phyloP scores from a whole-genome alignment of 2,329 filamentous ascomycete genomes.

The Botrytis hyacinthi region DNA sequence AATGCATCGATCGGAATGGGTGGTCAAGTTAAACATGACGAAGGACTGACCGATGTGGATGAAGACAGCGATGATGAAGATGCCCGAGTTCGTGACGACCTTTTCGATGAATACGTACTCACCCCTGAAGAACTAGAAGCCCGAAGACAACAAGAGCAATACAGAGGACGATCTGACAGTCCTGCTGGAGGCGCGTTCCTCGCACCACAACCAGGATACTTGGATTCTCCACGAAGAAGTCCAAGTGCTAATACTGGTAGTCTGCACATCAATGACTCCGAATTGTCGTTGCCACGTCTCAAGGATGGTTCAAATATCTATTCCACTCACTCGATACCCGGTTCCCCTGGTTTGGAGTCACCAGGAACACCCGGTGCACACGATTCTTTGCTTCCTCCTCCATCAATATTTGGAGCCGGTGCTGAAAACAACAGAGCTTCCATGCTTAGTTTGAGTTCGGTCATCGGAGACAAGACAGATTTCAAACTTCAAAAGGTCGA shows the following conservation, averaged over 20 bases:
- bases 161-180: conserved; percentile 13
- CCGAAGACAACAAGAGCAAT: conserved; percentile 4
- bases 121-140: conserved; percentile 21
- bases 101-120: conserved; percentile 22
- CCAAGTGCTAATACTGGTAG: conserved; percentile 9
- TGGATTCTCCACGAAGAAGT: conserved; percentile 13
- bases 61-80: conserved; percentile 19
- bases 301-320: conserved; percentile 15
- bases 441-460: conserved; percentile 46
- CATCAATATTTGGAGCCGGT: conserved; percentile 12
- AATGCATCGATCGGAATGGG: not conserved
- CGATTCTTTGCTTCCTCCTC: conserved; percentile 23
- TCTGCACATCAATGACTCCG: conserved; percentile 20
- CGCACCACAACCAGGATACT: conserved; percentile 11
- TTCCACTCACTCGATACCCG: conserved; percentile 16
- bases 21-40: not conserved
- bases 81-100: conserved; percentile 12
- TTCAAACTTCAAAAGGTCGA: conserved; percentile 64
- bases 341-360: conserved; percentile 17
- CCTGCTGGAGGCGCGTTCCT: conserved; percentile 13
- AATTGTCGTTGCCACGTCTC: conserved; percentile 17
- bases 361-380: conserved; percentile 15
- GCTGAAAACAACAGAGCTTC: conserved; percentile 35
- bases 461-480: conserved; percentile 60
- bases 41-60: conserved; percentile 18